phyloP scores from a whole-genome alignment of 164 flowering plant genomes.

The Annona cherimola region DNA sequence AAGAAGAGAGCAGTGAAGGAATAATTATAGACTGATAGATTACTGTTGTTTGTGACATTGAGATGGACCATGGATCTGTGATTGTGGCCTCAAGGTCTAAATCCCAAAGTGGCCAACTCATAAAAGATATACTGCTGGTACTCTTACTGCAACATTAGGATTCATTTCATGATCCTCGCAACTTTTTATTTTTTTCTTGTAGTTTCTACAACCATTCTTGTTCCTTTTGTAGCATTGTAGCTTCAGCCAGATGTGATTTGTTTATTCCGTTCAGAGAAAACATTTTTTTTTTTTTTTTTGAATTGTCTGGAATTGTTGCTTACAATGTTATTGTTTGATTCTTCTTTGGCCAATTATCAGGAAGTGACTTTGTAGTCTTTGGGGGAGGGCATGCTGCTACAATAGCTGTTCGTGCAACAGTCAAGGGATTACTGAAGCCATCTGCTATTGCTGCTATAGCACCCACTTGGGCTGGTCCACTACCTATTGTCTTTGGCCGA shows the following conservation, averaged over 20 bases:
- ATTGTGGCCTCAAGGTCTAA: too few species aligned
- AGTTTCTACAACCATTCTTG: too few species aligned
- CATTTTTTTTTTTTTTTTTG: background rate
- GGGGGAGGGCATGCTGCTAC: slow-evolving; percentile 99
- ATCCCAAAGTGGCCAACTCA: too few species aligned
- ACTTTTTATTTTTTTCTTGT: too few species aligned
- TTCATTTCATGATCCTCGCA: too few species aligned
- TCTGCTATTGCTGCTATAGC: slow-evolving; percentile 88
- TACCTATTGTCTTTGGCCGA: slow-evolving; percentile 94
- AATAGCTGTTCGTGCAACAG: slow-evolving; percentile 63
- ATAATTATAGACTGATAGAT: too few species aligned
- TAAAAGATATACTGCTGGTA: too few species aligned
- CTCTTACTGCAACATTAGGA: too few species aligned
- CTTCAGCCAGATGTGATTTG: background rate
- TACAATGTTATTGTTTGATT: background rate
- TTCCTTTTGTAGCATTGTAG: too few species aligned
- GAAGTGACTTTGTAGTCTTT: slow-evolving; percentile 52
- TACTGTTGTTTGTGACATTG: too few species aligned
- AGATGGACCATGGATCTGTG: too few species aligned
- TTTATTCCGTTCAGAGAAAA: background rate
- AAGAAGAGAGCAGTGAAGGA: too few species aligned
- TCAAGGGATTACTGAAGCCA: slow-evolving; percentile 65
- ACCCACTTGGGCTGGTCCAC: slow-evolving; percentile 98
- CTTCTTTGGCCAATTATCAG: slow-evolving; percentile 28
- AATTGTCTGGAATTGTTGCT: background rate